Evolutionary conservation across 768 basidiomycete genomes (phyloP).

Genomic region (Tylopilus plumbeoviolaceoides): DNA sequence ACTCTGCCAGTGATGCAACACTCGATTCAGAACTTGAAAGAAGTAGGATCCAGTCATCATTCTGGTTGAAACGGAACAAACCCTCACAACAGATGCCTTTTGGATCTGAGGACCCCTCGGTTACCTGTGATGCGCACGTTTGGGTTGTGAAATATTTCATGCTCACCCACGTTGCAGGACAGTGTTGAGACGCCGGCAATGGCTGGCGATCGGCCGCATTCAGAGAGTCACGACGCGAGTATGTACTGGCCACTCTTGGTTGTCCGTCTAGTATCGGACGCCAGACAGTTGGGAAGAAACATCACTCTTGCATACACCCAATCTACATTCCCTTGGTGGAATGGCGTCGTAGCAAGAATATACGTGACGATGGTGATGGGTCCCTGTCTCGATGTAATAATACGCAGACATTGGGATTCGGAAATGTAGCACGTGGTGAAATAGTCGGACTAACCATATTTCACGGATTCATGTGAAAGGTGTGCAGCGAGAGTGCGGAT

Average conservation of each 20-base stretch:
- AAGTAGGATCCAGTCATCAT: not conserved
- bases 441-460: too few relatives aligned
- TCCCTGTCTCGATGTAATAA: not conserved
- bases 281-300: not conserved
- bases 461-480: too few relatives aligned
- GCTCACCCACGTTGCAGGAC: slow-evolving; percentile 6
- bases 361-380: not conserved
- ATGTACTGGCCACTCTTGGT: not conserved
- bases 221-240: not conserved
- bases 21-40: too few relatives aligned
- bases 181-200: slow-evolving; percentile 8
- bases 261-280: not conserved
- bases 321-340: slow-evolving; percentile 1
- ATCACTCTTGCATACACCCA: not conserved
- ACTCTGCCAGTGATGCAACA: too few relatives aligned
- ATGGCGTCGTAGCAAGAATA: not conserved
- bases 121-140: slow-evolving; percentile 5
- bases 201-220: slow-evolving; percentile 7
- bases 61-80: not conserved
- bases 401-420: too few relatives aligned
- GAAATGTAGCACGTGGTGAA: too few relatives aligned
- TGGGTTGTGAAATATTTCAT: not conserved
- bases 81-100: not conserved
- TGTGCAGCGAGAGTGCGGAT: too few relatives aligned
- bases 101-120: not conserved